phyloP scores from a whole-genome alignment of 2,329 filamentous ascomycete genomes.

The Colletotrichum lindemuthianum region DNA sequence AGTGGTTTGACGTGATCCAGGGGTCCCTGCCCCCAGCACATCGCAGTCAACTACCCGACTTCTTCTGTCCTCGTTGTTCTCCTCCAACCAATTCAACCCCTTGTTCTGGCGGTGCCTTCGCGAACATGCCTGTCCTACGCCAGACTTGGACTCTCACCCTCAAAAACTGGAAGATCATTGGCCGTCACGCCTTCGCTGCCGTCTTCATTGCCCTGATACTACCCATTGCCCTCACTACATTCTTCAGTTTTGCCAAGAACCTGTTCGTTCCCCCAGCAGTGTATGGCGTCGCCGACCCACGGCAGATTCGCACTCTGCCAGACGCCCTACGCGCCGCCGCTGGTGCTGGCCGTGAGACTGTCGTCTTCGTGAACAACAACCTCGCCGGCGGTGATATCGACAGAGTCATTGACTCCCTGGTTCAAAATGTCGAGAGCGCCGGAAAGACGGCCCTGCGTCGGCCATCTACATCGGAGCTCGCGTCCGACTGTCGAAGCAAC shows the following conservation, averaged over 20 bases:
- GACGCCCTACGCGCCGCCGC: constrained; percentile 69
- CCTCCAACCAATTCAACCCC: too few species aligned
- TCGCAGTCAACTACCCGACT: too few species aligned
- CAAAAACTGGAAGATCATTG: constrained; percentile 70
- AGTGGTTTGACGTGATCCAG: too few species aligned
- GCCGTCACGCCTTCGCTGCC: constrained; percentile 64
- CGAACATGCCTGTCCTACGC: constrained; percentile 61
- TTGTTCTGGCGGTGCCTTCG: constrained; percentile 5
- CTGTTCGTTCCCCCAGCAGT: constrained; percentile 82
- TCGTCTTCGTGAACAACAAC: constrained; percentile 84
- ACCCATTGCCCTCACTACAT: constrained; percentile 66
- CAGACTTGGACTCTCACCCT: constrained; percentile 70
- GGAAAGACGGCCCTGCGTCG: constrained; percentile 67
- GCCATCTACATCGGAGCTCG: constrained; percentile 65
- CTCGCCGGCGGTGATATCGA: constrained; percentile 76
- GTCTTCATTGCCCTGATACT: constrained; percentile 67
- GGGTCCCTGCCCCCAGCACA: too few species aligned
- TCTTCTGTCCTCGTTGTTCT: too few species aligned
- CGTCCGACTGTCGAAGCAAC: constrained; percentile 70
- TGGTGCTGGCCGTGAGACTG: constrained; percentile 68
- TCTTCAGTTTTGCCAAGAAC: constrained; percentile 79
- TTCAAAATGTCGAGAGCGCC: constrained; percentile 63
- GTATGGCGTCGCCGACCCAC: constrained; percentile 75
- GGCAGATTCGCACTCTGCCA: constrained; percentile 70
- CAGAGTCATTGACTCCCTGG: constrained; percentile 72